phyloP scores from a whole-genome alignment of 129 eudicot genomes.

The Erigeron canadensis region DNA sequence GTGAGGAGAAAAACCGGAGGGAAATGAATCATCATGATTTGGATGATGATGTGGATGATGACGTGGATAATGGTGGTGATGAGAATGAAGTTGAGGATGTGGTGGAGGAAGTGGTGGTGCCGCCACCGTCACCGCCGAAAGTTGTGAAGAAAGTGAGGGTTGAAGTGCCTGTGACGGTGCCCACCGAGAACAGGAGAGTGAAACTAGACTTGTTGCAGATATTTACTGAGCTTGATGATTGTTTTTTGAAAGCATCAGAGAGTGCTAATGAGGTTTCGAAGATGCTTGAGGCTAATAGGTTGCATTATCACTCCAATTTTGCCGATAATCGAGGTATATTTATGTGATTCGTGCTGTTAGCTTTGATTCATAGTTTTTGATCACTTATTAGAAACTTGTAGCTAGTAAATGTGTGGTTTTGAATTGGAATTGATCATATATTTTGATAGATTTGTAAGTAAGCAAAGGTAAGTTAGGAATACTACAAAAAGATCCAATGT shows the following conservation, averaged over 20 bases:
- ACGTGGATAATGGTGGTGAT: constrained; percentile 21
- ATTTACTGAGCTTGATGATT: constrained; percentile 80
- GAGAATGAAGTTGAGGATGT: constrained; percentile 27
- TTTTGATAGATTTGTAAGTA: not conserved
- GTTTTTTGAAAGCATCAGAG: constrained; percentile 83
- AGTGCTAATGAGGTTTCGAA: constrained; percentile 90
- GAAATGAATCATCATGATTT: not conserved
- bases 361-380: not conserved
- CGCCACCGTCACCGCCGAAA: constrained; percentile 45
- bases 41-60: constrained; percentile 19
- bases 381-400: not conserved
- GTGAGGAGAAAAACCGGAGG: constrained; percentile 34
- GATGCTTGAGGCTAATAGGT: constrained; percentile 89
- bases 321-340: constrained; percentile 75
- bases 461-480: not conserved
- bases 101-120: constrained; percentile 31
- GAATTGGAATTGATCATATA: not conserved
- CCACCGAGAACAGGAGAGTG: constrained; percentile 38
- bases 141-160: constrained; percentile 49
- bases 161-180: constrained; percentile 28
- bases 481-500: not conserved
- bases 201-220: constrained; percentile 53
- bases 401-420: not conserved
- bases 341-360: not conserved
- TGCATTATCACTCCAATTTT: constrained; percentile 96